These are phyloP conservation scores for Botryotinia calthae DNA, from an alignment of 2,329 filamentous ascomycete species.

Conservation along the genomic window DNA sequence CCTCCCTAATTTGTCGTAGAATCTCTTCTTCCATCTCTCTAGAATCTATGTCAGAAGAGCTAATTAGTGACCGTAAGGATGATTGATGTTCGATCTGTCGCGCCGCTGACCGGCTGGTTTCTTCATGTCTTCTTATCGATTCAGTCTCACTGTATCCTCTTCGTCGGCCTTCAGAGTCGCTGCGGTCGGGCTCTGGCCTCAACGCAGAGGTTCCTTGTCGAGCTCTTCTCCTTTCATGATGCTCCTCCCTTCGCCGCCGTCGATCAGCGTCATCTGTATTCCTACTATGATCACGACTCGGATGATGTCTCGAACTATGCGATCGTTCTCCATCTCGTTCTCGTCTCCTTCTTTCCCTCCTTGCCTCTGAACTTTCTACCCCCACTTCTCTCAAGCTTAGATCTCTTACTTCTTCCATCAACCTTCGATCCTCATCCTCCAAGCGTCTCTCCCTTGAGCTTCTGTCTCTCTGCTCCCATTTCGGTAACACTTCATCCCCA, in stretches of 20 bases:
- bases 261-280: slow-evolving; percentile 34
- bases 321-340: slow-evolving; percentile 32
- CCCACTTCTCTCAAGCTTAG: slow-evolving; percentile 59
- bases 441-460: slow-evolving; percentile 52
- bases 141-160: slow-evolving; percentile 34
- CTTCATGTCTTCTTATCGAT: slow-evolving; percentile 33
- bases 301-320: slow-evolving; percentile 29
- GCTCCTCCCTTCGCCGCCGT: slow-evolving; percentile 37
- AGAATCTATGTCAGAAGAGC: slow-evolving; percentile 72
- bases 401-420: slow-evolving; percentile 36
- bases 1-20: slow-evolving; percentile 81
- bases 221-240: slow-evolving; percentile 36
- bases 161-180: slow-evolving; percentile 28
- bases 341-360: slow-evolving; percentile 36
- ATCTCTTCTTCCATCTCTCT: slow-evolving; percentile 84
- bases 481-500: slow-evolving; percentile 77
- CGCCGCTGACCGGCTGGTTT: slow-evolving; percentile 31
- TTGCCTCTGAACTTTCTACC: slow-evolving; percentile 41
- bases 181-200: slow-evolving; percentile 23
- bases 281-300: slow-evolving; percentile 40
- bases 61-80: slow-evolving; percentile 80
- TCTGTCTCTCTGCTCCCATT: slow-evolving; percentile 50
- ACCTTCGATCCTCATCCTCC: slow-evolving; percentile 43
- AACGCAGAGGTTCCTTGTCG: slow-evolving; percentile 26
- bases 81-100: slow-evolving; percentile 84